Conservation (phyloP, 1,284 basidiomycete species). For the Phlebopus sp. region DNA sequence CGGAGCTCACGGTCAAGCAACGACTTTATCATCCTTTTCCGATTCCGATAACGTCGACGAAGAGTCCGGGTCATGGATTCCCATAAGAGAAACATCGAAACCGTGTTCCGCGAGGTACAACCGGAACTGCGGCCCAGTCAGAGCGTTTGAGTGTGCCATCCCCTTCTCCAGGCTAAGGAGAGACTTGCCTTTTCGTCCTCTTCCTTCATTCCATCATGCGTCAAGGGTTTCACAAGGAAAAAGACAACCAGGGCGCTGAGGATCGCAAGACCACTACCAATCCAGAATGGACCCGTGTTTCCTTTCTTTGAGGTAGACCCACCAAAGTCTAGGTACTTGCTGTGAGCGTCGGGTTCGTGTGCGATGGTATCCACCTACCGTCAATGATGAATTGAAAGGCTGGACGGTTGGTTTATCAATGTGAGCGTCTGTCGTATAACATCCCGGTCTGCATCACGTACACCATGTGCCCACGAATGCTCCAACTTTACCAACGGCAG, state of each 20-base stretch:
- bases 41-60: slow-evolving; percentile 21
- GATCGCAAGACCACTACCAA: slow-evolving; percentile 77
- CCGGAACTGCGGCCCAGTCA: slow-evolving; percentile 56
- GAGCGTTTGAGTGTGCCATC: neutral
- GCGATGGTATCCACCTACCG: slow-evolving; percentile 34
- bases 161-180: neutral
- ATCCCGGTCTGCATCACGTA: slow-evolving; percentile 30
- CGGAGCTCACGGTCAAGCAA: slow-evolving; percentile 10
- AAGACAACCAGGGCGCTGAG: slow-evolving; percentile 74
- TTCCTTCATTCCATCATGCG: slow-evolving; percentile 73
- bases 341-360: slow-evolving; percentile 6
- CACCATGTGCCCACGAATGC: slow-evolving; percentile 84
- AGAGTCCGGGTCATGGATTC: slow-evolving; percentile 35
- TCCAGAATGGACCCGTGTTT: slow-evolving; percentile 81
- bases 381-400: slow-evolving; percentile 70
- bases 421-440: slow-evolving; percentile 9
- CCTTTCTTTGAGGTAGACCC: slow-evolving; percentile 48
- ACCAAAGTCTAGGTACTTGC: slow-evolving; percentile 53
- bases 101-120: slow-evolving; percentile 74
- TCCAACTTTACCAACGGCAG: slow-evolving; percentile 88
- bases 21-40: slow-evolving; percentile 11
- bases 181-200: slow-evolving; percentile 55
- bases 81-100: slow-evolving; percentile 73
- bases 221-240: slow-evolving; percentile 74
- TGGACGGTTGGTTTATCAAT: slow-evolving; percentile 21